Percentiles rank a stretch among this genome's conserved stretches.
These are phyloP conservation scores for Ballota nigra DNA, from an alignment of 257 asterid species.

Conservation along the genomic window DNA sequence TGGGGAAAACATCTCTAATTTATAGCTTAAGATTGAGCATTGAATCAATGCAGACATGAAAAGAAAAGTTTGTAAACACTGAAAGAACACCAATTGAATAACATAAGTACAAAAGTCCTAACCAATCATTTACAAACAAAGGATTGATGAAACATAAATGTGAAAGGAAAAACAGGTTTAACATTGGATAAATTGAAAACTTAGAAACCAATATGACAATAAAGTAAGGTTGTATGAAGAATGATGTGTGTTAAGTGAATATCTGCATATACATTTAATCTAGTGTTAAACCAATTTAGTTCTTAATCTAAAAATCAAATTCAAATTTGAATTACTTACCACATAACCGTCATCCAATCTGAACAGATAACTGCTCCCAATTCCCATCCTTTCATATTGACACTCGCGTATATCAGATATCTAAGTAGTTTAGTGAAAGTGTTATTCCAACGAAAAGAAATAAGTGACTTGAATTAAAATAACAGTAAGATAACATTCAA, in stretches of 20 bases:
- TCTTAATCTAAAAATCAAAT: conserved; percentile 8
- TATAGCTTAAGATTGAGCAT: conserved; percentile 4
- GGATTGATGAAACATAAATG: conserved; percentile 1
- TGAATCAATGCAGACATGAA: not conserved
- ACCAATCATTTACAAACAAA: not conserved
- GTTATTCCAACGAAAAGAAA: conserved; percentile 1
- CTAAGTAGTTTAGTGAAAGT: conserved; percentile 34
- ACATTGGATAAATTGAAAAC: not conserved
- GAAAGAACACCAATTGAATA: not conserved
- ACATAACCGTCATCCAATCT: conserved; percentile 99
- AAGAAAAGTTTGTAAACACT: not conserved
- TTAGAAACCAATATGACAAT: not conserved
- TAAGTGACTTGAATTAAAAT: conserved; percentile 1
- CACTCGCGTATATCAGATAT: conserved; percentile 93
- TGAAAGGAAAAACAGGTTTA: conserved; percentile 10
- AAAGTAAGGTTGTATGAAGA: not conserved
- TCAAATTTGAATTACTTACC: conserved; percentile 49
- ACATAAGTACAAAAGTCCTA: not conserved
- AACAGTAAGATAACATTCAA: conserved; percentile 5
- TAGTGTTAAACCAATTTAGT: not conserved
- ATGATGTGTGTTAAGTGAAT: not conserved
- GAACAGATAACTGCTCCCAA: conserved; percentile 98
- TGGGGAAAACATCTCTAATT: conserved; percentile 4
- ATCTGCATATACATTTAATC: not conserved
- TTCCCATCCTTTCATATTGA: conserved; percentile 90